Base-by-base conservation (phyloP, 78 protist genomes). In the Dictyostelium firmibasis region DNA sequence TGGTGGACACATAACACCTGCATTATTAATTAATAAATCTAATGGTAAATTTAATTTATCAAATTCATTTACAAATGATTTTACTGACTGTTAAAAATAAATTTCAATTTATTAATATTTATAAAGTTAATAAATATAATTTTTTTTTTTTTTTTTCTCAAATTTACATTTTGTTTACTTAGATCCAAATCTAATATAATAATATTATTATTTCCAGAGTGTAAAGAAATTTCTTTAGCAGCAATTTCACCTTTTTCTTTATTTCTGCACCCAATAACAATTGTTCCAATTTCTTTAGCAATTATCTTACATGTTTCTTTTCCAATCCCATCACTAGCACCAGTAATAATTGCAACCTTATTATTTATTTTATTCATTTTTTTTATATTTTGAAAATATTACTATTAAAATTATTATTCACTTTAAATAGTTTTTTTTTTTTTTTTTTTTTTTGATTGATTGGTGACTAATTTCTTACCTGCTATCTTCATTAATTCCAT, bases 11-110 rank as follows among this genome's bases (percentile, higher is more conserved):
- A 72, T 33, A 25, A 72, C 79, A 77, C 92, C 92, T 18, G 92
- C 92, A 86, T 76, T 77, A 76, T 86, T 76, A 35, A 86, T 76
- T 36, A 86, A 86, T 29, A 27, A 76, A 86, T 86, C 69, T 9
- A 86, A n/a, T 38, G 67, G 67, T 33, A 76, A 13, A 76, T 76
- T 76, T 27, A 76, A 25, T 76, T 76, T 10, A 57, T 53, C 57
- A 86, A 72, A 86, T 3, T 36, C 62, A 9, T 86, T 53, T 23
- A 86, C 92, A 76, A 86, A 86, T 18, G 60, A 47, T 86, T 50
- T 86, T 20, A 86, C 62, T 53, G 92, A 86, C 25, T 86, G 2
- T 23, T 31, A n/a, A n/a, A n/a, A n/a, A n/a, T n/a, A n/a, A n/a
- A n/a, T n/a, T n/a, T n/a, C n/a, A n/a, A n/a, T n/a, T n/a, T n/a